Evolutionary conservation across 179 eudicot species (phyloP), one percentile per base, ranked within the genome.

Genomic region (Beta corolliflora): DNA sequence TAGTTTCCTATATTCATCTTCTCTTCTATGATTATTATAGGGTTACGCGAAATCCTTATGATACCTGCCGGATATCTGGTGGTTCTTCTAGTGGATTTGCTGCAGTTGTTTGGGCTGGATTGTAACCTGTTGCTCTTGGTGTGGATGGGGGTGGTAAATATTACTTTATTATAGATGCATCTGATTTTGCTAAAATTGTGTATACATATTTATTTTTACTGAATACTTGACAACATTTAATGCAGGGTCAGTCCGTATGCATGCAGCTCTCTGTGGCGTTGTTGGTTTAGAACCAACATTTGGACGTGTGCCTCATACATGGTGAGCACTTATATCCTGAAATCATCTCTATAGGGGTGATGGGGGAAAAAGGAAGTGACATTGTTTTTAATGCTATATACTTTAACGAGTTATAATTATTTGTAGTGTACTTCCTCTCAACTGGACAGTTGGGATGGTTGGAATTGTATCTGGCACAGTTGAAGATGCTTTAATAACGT

Each of bases 51-150:
- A 96, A 96, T 88, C 99, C 99, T 73, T 94, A 94, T 59, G 69
- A 92, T 80, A 83, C 85, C 85, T 80, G n/a, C 65, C 90, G 85
- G 85, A 86, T 96, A 71, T 65, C 97, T 2, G 99, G 99, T 23
- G 99, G 99, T 65, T 96, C 99, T 79, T 96, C 99, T 48, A 91
- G 99, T 89, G 99, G 99, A 72, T 96, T 98, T 69, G 99, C 98
- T 64, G 93, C 98, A 23, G 94, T 96, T 50, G 99, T 96, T 19
- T 86, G 91, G 76, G 91, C 99, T 74, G 99, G 99, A 64, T 79
- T 96, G 81, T 96, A 98, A 87, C 99, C 99, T 79, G 89, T 87
- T 70, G 94, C 99, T 52, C 97, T 96, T 73, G 99, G 98, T 80
- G 97, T 96, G 81, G 99, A 96, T 82, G 99, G 99, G 23, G 99